Evolutionary conservation across 495 filamentous ascomycete genomes (phyloP).

Genomic region (Immersiella caudata): DNA sequence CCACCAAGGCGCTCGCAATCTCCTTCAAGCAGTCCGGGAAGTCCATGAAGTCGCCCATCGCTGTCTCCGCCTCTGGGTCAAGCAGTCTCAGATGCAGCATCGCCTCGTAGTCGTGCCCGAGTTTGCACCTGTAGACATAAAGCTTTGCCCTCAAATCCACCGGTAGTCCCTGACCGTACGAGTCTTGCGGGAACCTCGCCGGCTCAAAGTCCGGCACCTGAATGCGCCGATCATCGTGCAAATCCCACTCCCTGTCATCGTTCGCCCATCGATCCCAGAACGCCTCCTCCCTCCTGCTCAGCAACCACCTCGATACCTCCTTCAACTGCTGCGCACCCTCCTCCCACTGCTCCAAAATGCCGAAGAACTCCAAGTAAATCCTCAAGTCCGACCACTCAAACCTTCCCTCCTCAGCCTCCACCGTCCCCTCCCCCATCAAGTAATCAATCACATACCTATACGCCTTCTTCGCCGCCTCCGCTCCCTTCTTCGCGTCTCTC

Average conservation of each 20-base stretch:
- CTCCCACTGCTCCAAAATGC: conserved; percentile 59
- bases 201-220: conserved; percentile 53
- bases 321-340: conserved; percentile 71
- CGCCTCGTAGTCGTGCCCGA: conserved; percentile 74
- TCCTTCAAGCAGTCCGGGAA: conserved; percentile 79
- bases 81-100: conserved; percentile 57
- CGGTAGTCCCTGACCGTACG: conserved; percentile 78
- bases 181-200: conserved; percentile 58
- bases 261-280: conserved; percentile 77
- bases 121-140: conserved; percentile 74
- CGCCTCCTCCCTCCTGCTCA: conserved; percentile 70
- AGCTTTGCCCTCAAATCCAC: conserved; percentile 84
- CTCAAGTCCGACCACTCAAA: conserved; percentile 85
- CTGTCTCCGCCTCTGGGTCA: conserved; percentile 56
- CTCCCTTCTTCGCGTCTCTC: conserved; percentile 45
- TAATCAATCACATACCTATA: conserved; percentile 65
- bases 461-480: conserved; percentile 58
- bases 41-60: conserved; percentile 56
- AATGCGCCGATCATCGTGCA: conserved; percentile 67
- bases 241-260: conserved; percentile 94
- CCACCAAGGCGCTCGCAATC: conserved; percentile 67
- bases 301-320: conserved; percentile 74
- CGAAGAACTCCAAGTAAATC: conserved; percentile 80
- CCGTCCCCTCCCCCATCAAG: conserved; percentile 39
- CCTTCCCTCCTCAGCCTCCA: conserved; percentile 50